phyloP scores from a whole-genome alignment of 768 basidiomycete genomes.

The Zangia roseola region DNA sequence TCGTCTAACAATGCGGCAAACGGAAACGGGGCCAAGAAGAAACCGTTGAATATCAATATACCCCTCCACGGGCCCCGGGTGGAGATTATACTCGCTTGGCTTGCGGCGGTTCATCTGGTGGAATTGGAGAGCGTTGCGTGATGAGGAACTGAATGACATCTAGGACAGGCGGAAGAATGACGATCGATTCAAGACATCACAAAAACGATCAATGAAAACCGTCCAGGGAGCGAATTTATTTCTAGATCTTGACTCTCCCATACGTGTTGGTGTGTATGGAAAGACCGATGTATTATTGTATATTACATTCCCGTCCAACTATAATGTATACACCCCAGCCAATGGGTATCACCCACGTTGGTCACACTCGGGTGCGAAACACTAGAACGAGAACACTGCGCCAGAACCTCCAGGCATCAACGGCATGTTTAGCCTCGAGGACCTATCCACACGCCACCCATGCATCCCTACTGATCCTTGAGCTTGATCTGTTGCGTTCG shows the following conservation, averaged over 20 bases:
- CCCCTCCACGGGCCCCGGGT: slow-evolving; percentile 85
- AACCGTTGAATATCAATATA: slow-evolving; percentile 69
- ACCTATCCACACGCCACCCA: slow-evolving; percentile 3
- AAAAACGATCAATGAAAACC: no score
- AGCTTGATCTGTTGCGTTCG: not conserved
- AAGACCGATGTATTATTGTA: no score
- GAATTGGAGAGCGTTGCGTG: slow-evolving; percentile 54
- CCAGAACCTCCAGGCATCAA: slow-evolving; percentile 17
- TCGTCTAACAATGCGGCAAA: slow-evolving; percentile 25
- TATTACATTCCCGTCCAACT: not conserved
- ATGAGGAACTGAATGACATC: slow-evolving; percentile 12
- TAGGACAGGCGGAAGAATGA: not conserved
- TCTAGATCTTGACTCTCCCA: no score
- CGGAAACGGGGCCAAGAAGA: slow-evolving; percentile 47
- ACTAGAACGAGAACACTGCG: no score
- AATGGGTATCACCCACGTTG: no score
- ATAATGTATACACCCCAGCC: not conserved
- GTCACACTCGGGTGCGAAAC: no score
- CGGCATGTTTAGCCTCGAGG: slow-evolving; percentile 19
- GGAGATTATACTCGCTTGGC: slow-evolving; percentile 82
- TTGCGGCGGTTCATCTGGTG: slow-evolving; percentile 76
- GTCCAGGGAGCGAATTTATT: no score
- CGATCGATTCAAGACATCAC: no score
- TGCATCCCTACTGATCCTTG: slow-evolving; percentile 27
- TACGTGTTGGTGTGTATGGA: no score